Evolutionary conservation across 495 filamentous ascomycete genomes (phyloP), one percentile per base, ranked within the genome.

Genomic region (Xylaria nigripes): DNA sequence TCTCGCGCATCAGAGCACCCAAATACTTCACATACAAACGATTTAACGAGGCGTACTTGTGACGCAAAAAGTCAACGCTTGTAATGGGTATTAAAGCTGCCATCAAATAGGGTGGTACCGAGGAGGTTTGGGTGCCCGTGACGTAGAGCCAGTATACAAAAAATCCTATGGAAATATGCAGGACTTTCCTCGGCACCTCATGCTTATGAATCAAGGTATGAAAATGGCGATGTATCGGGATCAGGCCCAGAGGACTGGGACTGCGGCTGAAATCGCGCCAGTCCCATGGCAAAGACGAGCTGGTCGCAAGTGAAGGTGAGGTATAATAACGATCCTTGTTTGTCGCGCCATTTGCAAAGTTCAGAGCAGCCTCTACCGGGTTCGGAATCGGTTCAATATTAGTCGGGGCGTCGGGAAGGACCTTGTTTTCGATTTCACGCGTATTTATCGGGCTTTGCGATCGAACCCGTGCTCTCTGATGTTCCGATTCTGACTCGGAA

Each of bases 121-220:
- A 68, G 5, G 70, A 65, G 2, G 86, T 80, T 60, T 94, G 87
- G 13, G 84, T 75, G 16, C 90, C 91, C 13, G 75, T 79, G 18
- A 80, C 76, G 70, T 97, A 97, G 13, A 96, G 79, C 63, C 83
- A 82, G 15, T 95, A 77, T 10, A 89, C 88, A 25, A 96, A 71
- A 73, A 97, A 97, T 44, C 93, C 93, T 70, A 99, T 97, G 32
- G 89, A 95, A 51, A 97, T 88, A 69, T 99, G 86, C 34, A 90
- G 76, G 27, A 77, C 68, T 64, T 90, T 90, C 57, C 86, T 80
- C 22, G 86, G 86, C 27, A 90, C 80, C 65, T 90, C 86, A 61
- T 90, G 86, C 55, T 81, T 81, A 71, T 90, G 86, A 60, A 87
- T 83, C 51, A 90, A 82, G 5, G 73, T 78, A 54, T 83, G 73